Evolutionary conservation across 2,329 filamentous ascomycete species (phyloP), one percentile per base, ranked within the genome.

Genomic region (Pyrenophora graminea): DNA sequence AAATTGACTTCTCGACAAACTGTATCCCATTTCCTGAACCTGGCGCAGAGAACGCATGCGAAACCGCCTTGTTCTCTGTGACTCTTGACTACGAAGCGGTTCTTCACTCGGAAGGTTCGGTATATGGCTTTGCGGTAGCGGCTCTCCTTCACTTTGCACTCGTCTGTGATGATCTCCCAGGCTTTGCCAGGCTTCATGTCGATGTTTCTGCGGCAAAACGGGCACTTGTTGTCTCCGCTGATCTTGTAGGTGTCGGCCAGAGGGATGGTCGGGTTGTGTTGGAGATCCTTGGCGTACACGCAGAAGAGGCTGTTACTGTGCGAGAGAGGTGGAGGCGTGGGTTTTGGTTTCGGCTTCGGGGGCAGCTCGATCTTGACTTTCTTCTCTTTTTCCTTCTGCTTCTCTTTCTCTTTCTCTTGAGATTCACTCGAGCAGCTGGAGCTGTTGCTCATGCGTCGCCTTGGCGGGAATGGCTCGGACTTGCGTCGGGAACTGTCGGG

Each of bases 71-170:
- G 51, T 10, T 64, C 58, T 9, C 67, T 53, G 47, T 73, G 70
- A 18, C 56, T 66, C 46, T 73, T 73, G 15, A 70, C 58, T 10
- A 70, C 51, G 37, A 73, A 72, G 10, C 66, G 58, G 8, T 62
- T 67, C 8, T 58, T 57, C 3, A 72, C 46, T 3, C 65, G 34
- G 25, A 72, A 71, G 12, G 55, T 52, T 19, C 55, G 57, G 7
- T 53, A 55, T n/a, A 21, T 12, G 10, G 27, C 27, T 4, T 39
- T 52, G 8, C 38, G 33, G n/a, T 45, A 30, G 2, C 37, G 56
- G 19, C 21, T 19, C 18, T 15, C 41, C 39, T n/a, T 51, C 41
- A 15, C 51, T 41, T 9, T 55, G 25, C 41, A 48, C 10, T 40
- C 30, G 9, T 60, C 45, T 19, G 53, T 45, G 15, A 69, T 43